phyloP scores from a whole-genome alignment of 768 basidiomycete species.

The Cystobasidium tubakii region DNA sequence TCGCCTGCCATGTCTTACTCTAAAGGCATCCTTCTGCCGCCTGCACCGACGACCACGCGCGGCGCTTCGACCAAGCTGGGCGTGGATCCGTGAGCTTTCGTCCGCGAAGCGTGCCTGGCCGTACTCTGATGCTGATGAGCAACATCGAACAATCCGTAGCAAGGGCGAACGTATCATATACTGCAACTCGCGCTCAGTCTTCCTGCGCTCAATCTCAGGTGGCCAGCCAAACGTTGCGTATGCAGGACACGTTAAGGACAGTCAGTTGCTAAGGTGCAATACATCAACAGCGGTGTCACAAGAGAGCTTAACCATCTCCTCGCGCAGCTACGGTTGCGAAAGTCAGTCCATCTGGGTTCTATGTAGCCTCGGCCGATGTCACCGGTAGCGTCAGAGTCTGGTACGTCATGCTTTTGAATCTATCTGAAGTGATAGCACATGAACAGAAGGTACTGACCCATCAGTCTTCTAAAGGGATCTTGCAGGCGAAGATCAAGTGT shows the following conservation, averaged over 20 bases:
- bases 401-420: background rate
- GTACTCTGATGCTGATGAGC: background rate
- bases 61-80: constrained; percentile 69
- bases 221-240: background rate
- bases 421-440: background rate
- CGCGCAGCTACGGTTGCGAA: constrained; percentile 76
- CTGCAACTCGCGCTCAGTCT: constrained; percentile 26
- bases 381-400: constrained; percentile 56
- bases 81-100: constrained; percentile 56
- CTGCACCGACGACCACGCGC: constrained; percentile 47
- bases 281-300: too few species aligned
- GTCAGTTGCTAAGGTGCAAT: constrained; percentile 58
- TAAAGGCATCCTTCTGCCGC: constrained; percentile 30
- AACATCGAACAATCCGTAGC: background rate
- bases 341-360: constrained; percentile 87
- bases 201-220: constrained; percentile 69
- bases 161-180: constrained; percentile 34
- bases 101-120: too few species aligned
- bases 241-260: constrained; percentile 54
- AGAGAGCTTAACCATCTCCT: constrained; percentile 54
- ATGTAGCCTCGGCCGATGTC: constrained; percentile 84
- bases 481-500: constrained; percentile 70
- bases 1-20: constrained; percentile 4
- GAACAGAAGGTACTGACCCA: too few species aligned
- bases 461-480: constrained; percentile 59